A percentile compares a stretch with the other conserved stretches of the same genome.
phyloP scores from a whole-genome alignment of 2,329 filamentous ascomycete species.

The Fusarium protoensiforme region DNA sequence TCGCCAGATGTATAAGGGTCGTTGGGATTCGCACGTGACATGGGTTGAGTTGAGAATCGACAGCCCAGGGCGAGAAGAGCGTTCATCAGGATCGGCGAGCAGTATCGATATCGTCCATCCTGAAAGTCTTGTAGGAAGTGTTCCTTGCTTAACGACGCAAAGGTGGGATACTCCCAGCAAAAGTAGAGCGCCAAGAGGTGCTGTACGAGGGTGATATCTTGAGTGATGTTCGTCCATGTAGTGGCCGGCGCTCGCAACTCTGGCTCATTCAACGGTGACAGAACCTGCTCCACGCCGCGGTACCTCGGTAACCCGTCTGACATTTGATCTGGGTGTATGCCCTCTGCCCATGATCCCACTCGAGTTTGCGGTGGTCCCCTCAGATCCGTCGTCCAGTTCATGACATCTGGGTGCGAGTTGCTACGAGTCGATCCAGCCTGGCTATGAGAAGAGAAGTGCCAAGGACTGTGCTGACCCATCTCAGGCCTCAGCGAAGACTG shows the following conservation, averaged over 20 bases:
- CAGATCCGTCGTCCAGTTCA: slow-evolving; percentile 58
- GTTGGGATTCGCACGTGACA: slow-evolving; percentile 70
- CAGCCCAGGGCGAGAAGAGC: slow-evolving; percentile 74
- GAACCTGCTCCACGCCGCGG: slow-evolving; percentile 59
- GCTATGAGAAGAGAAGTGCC: slow-evolving; percentile 60
- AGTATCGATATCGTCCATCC: slow-evolving; percentile 70
- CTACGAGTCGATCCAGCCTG: slow-evolving; percentile 59
- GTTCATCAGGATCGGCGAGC: slow-evolving; percentile 74
- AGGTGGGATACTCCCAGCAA: slow-evolving; percentile 81
- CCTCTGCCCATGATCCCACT: slow-evolving; percentile 63
- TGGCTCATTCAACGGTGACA: slow-evolving; percentile 58
- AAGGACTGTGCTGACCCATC: slow-evolving; percentile 58
- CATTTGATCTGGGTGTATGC: slow-evolving; percentile 49
- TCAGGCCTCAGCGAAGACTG: slow-evolving; percentile 50
- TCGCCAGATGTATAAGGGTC: slow-evolving; percentile 76
- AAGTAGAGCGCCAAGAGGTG: slow-evolving; percentile 76
- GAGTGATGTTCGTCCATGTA: slow-evolving; percentile 71
- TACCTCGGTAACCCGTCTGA: slow-evolving; percentile 49
- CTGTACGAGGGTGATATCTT: slow-evolving; percentile 67
- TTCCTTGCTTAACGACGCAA: slow-evolving; percentile 77
- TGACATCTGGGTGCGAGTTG: slow-evolving; percentile 58
- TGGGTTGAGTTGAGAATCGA: slow-evolving; percentile 73
- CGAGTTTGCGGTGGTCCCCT: slow-evolving; percentile 55
- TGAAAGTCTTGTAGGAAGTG: slow-evolving; percentile 75
- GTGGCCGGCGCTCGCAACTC: slow-evolving; percentile 55